phyloP scores from a whole-genome alignment of 2,329 filamentous ascomycete genomes.

The Arachnomyces sp. region DNA sequence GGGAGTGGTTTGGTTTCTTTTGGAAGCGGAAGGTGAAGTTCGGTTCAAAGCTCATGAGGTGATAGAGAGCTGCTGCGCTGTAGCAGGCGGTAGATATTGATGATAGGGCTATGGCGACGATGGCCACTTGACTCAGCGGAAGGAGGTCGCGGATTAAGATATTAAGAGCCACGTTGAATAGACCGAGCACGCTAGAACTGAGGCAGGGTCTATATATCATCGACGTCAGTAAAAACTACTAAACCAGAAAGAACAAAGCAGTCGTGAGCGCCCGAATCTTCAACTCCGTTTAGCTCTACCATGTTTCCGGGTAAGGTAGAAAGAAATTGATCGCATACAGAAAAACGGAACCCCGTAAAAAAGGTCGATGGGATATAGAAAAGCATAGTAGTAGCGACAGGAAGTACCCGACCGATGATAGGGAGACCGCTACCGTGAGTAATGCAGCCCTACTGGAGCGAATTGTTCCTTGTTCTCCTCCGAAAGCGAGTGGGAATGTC shows the following conservation, averaged over 20 bases:
- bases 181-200: constrained; percentile 22
- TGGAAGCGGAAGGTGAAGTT: constrained; percentile 5
- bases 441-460: constrained; percentile 18
- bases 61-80: constrained; percentile 20
- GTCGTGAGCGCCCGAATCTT: not conserved
- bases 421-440: constrained; percentile 19
- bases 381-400: constrained; percentile 20
- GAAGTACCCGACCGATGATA: constrained; percentile 21
- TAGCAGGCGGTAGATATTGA: constrained; percentile 22
- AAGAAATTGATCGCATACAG: constrained; percentile 19
- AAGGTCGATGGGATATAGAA: constrained; percentile 17
- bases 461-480: constrained; percentile 12
- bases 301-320: too few species aligned
- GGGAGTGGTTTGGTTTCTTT: constrained; percentile 3
- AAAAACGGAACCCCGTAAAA: constrained; percentile 24
- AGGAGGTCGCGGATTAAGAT: constrained; percentile 22
- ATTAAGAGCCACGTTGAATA: constrained; percentile 28
- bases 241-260: not conserved
- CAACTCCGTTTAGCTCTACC: not conserved
- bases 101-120: constrained; percentile 21
- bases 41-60: constrained; percentile 10
- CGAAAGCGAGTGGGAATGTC: constrained; percentile 24
- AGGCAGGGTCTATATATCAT: constrained; percentile 13
- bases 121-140: constrained; percentile 20
- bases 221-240: not conserved